Evolutionary conservation across 2,329 filamentous ascomycete genomes (phyloP), one percentile per base, ranked within the genome.

Genomic region (Pyrenophora seminiperda): DNA sequence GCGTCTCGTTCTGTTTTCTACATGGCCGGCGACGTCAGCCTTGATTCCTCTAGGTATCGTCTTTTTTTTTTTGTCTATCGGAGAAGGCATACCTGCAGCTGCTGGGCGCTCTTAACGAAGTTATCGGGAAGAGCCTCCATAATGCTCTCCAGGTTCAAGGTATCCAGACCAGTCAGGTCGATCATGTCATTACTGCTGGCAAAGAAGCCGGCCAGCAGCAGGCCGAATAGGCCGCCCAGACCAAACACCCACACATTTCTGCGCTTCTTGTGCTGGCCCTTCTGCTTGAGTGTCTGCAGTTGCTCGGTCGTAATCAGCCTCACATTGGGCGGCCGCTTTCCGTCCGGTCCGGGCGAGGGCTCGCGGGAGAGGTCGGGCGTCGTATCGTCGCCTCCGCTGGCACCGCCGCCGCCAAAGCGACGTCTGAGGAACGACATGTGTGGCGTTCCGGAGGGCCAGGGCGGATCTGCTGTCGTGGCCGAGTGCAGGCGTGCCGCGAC

Each of bases 121-220:
- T 89, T 89, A 3, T 90, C 89, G 0, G 94, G 94, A 30, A 99
- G 81, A 0, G 89, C 91, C 73, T 97, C 94, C 47, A 96, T 80
- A 49, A 97, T 75, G 54, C 84, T 88, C 61, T 97, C 92, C 75
- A 99, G 83, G 67, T 90, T 94, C 66, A 90, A 71, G 55, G 86
- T 82, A 66, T 83, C 77, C 56, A 87, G 66, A 39, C 89, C 79
- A 50, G 93, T 90, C 56, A 97, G 80, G 54, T 91, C 91, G 56
- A 97, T 92, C 56, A 97, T 81, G 67, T 97, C 91, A 74, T 92
- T 94, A 71, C 83, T 89, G 59, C 88, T 88, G 22, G 92, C 93
- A 63, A 99, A 94, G 73, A 96, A 91, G 22, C 91, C 87, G 1
- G 94, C 94, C 2, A 87, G 81, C n/a, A 96, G 77, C 47, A 99